A percentile compares a stretch with the other conserved stretches of the same genome.
Conservation (phyloP, 768 basidiomycete species). For the Flagelloscypha sp. region DNA sequence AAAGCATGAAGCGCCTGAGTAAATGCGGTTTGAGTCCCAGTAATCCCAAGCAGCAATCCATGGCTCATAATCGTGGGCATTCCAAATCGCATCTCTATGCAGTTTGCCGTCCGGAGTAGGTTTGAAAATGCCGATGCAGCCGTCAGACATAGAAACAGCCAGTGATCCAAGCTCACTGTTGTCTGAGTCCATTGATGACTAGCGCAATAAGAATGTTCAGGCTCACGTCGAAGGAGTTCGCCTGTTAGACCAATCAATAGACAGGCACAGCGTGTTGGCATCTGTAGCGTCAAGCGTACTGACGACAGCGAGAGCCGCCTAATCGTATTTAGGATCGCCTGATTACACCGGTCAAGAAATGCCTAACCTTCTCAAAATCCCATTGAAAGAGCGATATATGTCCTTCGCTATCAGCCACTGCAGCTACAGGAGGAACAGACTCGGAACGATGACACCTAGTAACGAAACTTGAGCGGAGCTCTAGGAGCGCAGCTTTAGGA, state of each 20-base stretch:
- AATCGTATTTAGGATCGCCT: too few species aligned
- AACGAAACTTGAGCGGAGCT: background rate
- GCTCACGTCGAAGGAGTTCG: conserved; percentile 39
- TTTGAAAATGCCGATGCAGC: conserved; percentile 54
- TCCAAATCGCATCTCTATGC: conserved; percentile 52
- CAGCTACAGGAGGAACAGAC: conserved; percentile 42
- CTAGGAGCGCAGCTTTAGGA: background rate
- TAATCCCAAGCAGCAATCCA: conserved; percentile 92
- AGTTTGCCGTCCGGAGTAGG: conserved; percentile 39
- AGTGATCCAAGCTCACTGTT: conserved; percentile 47
- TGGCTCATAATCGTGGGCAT: conserved; percentile 88
- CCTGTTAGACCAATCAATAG: conserved; percentile 88
- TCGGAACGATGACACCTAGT: conserved; percentile 51
- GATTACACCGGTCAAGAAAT: background rate
- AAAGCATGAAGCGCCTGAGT: too few species aligned
- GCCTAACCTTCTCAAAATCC: conserved; percentile 35
- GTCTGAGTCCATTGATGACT: background rate
- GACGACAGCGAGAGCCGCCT: too few species aligned
- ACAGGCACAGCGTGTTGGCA: conserved; percentile 68
- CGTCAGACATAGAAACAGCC: conserved; percentile 78
- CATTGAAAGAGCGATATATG: conserved; percentile 58
- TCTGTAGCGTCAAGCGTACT: conserved; percentile 20
- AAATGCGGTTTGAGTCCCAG: conserved; percentile 73
- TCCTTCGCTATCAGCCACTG: conserved; percentile 82
- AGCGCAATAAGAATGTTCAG: conserved; percentile 1